A percentile compares a stretch with the other conserved stretches of the same genome.
Conservation (phyloP, 352 stramenopile species). For the Peronosclerospora sorghi region DNA sequence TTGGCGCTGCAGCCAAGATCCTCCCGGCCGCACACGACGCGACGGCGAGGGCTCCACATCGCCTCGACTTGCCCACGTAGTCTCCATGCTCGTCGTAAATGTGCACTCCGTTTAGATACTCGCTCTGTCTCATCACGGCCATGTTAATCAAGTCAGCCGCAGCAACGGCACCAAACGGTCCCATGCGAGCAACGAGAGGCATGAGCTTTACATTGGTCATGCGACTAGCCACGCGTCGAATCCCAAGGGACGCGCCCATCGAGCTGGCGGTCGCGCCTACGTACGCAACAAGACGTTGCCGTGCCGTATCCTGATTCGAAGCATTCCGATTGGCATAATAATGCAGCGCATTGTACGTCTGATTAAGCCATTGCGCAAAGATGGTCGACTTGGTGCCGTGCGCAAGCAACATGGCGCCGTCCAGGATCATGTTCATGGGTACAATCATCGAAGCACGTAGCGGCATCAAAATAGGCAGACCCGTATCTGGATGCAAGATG, state of each 20-base stretch:
- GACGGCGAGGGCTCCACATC: slow-evolving; percentile 58
- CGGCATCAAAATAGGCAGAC: slow-evolving; percentile 44
- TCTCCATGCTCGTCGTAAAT: slow-evolving; percentile 77
- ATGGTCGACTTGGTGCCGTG: slow-evolving; percentile 52
- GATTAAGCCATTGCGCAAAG: slow-evolving; percentile 80
- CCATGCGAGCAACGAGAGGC: slow-evolving; percentile 50
- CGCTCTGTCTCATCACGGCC: slow-evolving; percentile 75
- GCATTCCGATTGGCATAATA: slow-evolving; percentile 86
- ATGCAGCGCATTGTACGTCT: slow-evolving; percentile 86
- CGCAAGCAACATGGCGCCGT: slow-evolving; percentile 73
- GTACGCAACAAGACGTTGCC: slow-evolving; percentile 61
- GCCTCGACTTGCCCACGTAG: slow-evolving; percentile 62
- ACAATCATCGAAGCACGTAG: slow-evolving; percentile 82
- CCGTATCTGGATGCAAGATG: slow-evolving; percentile 69
- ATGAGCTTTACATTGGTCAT: slow-evolving; percentile 35
- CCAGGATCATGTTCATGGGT: slow-evolving; percentile 77
- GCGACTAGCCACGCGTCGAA: slow-evolving; percentile 39
- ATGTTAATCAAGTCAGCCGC: slow-evolving; percentile 79
- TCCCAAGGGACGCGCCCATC: slow-evolving; percentile 59
- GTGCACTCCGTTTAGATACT: slow-evolving; percentile 71
- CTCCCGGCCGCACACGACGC: slow-evolving; percentile 62
- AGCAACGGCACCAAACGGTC: slow-evolving; percentile 71
- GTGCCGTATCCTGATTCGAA: slow-evolving; percentile 67
- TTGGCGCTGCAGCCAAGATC: slow-evolving; percentile 73
- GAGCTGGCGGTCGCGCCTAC: slow-evolving; percentile 63